Evolutionary conservation across 768 basidiomycete genomes (phyloP).

Genomic region (Russula sp.): DNA sequence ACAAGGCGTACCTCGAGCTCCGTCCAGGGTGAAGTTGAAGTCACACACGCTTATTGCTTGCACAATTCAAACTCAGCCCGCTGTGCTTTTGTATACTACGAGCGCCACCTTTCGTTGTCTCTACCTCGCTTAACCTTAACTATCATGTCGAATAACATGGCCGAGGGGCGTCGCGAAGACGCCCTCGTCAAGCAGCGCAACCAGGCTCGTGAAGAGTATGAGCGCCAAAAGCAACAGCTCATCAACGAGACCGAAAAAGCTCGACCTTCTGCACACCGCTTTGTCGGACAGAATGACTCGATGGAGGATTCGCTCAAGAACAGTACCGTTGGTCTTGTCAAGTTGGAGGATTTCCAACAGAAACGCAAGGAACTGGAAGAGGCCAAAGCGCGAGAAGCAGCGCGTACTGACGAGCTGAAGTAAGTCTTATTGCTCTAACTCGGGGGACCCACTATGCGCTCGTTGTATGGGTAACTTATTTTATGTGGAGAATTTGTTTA

Average conservation of each 20-base stretch:
- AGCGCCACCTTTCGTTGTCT: slow-evolving; percentile 5
- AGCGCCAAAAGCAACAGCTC: slow-evolving; percentile 73
- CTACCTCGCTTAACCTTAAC: neutral
- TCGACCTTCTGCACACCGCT: slow-evolving; percentile 79
- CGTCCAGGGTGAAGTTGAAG: too few relatives aligned
- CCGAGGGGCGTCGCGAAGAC: slow-evolving; percentile 82
- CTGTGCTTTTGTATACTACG: slow-evolving; percentile 12
- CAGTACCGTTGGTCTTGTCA: slow-evolving; percentile 86
- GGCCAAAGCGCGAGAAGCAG: slow-evolving; percentile 84
- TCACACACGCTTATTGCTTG: too few relatives aligned
- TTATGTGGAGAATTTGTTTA: slow-evolving; percentile 79
- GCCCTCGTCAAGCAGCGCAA: slow-evolving; percentile 78
- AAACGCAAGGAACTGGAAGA: slow-evolving; percentile 85
- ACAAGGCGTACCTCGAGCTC: too few relatives aligned
- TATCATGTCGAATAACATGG: slow-evolving; percentile 69
- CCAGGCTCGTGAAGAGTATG: slow-evolving; percentile 74
- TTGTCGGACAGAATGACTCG: slow-evolving; percentile 90
- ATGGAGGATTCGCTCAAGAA: slow-evolving; percentile 92
- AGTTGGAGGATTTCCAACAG: slow-evolving; percentile 89
- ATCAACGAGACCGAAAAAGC: slow-evolving; percentile 90
- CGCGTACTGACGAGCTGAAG: slow-evolving; percentile 78
- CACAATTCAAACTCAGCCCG: slow-evolving; percentile 18
- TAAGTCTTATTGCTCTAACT: slow-evolving; percentile 44
- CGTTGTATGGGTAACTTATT: slow-evolving; percentile 53
- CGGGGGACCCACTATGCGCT: slow-evolving; percentile 11